Conservation (phyloP, 352 stramenopile species). For the Pythium grandisporangium region DNA sequence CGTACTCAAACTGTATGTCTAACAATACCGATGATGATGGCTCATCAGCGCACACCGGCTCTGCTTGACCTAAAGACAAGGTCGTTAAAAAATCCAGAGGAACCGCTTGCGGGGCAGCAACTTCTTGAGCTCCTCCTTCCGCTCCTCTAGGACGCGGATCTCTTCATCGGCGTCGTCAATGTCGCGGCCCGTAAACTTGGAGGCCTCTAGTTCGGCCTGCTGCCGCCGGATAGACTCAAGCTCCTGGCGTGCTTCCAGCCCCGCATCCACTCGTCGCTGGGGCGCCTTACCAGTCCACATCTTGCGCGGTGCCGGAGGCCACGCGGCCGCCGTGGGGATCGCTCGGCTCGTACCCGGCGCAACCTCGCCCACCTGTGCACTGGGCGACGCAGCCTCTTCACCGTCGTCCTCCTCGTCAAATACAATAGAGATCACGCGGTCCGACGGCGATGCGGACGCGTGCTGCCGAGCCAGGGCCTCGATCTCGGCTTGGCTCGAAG, state of each 20-base stretch:
- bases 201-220: constrained; percentile 50
- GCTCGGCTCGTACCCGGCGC: constrained; percentile 1
- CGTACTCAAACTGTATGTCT: too few species aligned
- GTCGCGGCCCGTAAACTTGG: constrained; percentile 68
- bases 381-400: neutral
- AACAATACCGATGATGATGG: too few species aligned
- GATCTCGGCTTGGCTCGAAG: constrained; percentile 54
- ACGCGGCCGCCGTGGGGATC: constrained; percentile 24
- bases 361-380: constrained; percentile 13
- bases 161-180: constrained; percentile 77
- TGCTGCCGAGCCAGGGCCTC: constrained; percentile 41
- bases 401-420: constrained; percentile 45
- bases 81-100: constrained; percentile 72
- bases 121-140: constrained; percentile 58
- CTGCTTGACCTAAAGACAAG: too few species aligned
- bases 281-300: constrained; percentile 35
- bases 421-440: constrained; percentile 48
- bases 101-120: constrained; percentile 70
- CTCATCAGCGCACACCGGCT: too few species aligned
- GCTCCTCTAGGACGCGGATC: constrained; percentile 52
- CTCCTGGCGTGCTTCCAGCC: constrained; percentile 30
- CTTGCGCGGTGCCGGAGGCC: constrained; percentile 33
- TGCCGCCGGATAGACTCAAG: constrained; percentile 48
- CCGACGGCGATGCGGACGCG: constrained; percentile 17
- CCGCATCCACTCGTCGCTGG: constrained; percentile 7